A percentile compares a stretch with the other conserved stretches of the same genome.
Conservation (phyloP, 129 eudicot genomes). For the Pseudognaphalium luteoalbum region DNA sequence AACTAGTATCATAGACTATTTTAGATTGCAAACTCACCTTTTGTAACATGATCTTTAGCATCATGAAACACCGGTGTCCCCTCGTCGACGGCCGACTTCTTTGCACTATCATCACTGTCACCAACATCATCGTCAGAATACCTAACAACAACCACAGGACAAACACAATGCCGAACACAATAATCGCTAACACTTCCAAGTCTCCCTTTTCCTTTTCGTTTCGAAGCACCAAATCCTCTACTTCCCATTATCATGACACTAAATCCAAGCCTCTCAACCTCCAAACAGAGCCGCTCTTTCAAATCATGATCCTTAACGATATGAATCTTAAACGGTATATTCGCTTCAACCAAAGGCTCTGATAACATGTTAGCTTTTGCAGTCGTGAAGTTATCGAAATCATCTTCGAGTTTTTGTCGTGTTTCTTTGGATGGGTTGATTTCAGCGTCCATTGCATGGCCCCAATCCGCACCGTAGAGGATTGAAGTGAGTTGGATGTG, state of each 20-base stretch:
- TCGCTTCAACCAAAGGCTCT: conserved; percentile 7
- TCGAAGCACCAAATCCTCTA: conserved; percentile 1
- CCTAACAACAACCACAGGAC: conserved; percentile 19
- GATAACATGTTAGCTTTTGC: background rate
- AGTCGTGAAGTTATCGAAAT: background rate
- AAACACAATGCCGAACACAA: conserved; percentile 18
- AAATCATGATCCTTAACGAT: conserved; percentile 14
- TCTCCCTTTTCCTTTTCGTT: conserved; percentile 7
- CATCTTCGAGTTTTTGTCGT: conserved; percentile 10
- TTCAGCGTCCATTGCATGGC: conserved; percentile 2
- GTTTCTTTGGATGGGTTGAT: conserved; percentile 1
- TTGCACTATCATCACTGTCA: background rate
- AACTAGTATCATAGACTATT: too few relatives aligned
- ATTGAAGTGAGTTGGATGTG: conserved; percentile 9
- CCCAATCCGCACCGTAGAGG: conserved; percentile 17
- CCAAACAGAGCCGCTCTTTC: conserved; percentile 16
- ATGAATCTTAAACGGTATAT: conserved; percentile 10
- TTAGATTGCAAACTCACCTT: background rate
- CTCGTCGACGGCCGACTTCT: background rate
- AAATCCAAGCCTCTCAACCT: conserved; percentile 15
- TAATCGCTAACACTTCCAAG: conserved; percentile 24
- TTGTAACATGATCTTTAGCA: background rate
- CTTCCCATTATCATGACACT: conserved; percentile 19
- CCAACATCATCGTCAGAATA: conserved; percentile 4
- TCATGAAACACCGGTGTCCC: background rate